A percentile compares a stretch with the other conserved stretches of the same genome.
Evolutionary conservation across 352 stramenopile genomes (phyloP).

Genomic region (Phytophthora syringae): DNA sequence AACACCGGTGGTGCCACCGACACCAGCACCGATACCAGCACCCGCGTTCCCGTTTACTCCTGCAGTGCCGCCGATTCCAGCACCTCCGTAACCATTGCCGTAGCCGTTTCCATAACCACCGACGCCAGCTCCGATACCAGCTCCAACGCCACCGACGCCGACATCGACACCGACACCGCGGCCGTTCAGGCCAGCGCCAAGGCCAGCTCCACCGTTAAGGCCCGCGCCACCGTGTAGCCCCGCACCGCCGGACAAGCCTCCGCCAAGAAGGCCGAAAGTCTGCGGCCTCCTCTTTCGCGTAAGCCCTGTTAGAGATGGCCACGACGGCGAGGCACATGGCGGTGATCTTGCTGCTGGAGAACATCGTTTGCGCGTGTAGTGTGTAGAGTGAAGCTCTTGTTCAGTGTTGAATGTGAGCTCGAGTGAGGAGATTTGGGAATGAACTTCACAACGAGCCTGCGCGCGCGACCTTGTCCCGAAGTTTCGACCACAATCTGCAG

Average conservation of each 20-base stretch:
- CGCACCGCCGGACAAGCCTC: background rate
- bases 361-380: too few relatives aligned
- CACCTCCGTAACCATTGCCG: background rate
- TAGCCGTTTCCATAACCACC: background rate
- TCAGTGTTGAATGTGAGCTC: too few relatives aligned
- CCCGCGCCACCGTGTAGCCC: too few relatives aligned
- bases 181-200: background rate
- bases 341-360: constrained; percentile 17
- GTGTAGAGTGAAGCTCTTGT: too few relatives aligned
- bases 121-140: background rate
- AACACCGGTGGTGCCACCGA: background rate
- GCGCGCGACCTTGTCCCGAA: too few relatives aligned
- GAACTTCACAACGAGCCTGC: too few relatives aligned
- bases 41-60: too few relatives aligned
- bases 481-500: too few relatives aligned
- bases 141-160: background rate
- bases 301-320: background rate
- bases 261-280: constrained; percentile 20
- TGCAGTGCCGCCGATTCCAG: background rate
- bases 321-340: constrained; percentile 15
- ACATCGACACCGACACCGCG: too few relatives aligned
- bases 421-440: too few relatives aligned
- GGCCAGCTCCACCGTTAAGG: too few relatives aligned
- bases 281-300: constrained; percentile 20
- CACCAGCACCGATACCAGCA: too few relatives aligned